phyloP scores from a whole-genome alignment of 1,284 basidiomycete genomes.

The Ganoderma leucocontextum region DNA sequence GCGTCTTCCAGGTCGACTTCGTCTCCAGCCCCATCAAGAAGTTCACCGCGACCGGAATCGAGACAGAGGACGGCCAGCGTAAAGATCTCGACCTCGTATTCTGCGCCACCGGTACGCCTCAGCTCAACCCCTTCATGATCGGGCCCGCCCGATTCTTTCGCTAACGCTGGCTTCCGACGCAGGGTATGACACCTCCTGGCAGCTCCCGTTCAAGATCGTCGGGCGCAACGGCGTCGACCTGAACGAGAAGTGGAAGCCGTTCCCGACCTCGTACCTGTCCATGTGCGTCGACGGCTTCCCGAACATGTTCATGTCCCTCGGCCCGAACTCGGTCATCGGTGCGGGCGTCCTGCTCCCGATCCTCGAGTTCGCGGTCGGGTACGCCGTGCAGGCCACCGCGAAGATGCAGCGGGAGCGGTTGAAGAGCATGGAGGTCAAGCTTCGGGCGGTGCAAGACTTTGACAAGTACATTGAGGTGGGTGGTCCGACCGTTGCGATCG shows the following conservation, averaged over 20 bases:
- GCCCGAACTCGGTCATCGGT: slow-evolving; percentile 64
- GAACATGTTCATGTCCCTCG: slow-evolving; percentile 64
- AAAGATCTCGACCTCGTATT: slow-evolving; percentile 63
- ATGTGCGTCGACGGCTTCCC: slow-evolving; percentile 67
- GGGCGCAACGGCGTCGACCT: slow-evolving; percentile 59
- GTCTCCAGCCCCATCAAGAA: slow-evolving; percentile 56
- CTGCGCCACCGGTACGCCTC: slow-evolving; percentile 39
- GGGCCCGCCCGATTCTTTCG: not conserved
- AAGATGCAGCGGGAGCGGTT: slow-evolving; percentile 68
- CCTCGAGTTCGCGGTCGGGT: slow-evolving; percentile 63
- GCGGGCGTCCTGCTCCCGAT: slow-evolving; percentile 62
- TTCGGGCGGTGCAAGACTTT: not conserved
- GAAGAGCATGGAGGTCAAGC: slow-evolving; percentile 52
- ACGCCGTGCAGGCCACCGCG: slow-evolving; percentile 56
- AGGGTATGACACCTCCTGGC: slow-evolving; percentile 64
- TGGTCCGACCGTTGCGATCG: not conserved
- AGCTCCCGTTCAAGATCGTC: slow-evolving; percentile 58
- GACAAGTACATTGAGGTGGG: slow-evolving; percentile 2
- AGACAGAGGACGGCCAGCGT: slow-evolving; percentile 59
- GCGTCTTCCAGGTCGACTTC: slow-evolving; percentile 55
- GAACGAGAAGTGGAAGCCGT: slow-evolving; percentile 57
- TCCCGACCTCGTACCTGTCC: slow-evolving; percentile 63
- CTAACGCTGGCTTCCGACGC: not conserved
- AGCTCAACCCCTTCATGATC: slow-evolving; percentile 4
- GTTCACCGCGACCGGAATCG: slow-evolving; percentile 61